Conservation (phyloP, 257 asterid species). For the Hygrophila difformis region DNA sequence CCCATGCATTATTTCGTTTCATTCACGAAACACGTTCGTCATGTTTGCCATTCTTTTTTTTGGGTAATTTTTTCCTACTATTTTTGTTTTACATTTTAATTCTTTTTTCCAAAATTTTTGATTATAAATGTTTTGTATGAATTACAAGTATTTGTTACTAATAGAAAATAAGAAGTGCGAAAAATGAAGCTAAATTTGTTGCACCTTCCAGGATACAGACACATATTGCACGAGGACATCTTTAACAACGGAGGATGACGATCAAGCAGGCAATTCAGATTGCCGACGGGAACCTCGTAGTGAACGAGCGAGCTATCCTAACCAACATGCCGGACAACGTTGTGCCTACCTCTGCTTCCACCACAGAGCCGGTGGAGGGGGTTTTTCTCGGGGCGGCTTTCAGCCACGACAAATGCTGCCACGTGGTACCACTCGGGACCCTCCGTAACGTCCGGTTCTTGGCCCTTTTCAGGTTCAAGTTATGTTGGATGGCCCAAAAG, state of each 20-base stretch:
- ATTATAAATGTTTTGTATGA: too few relatives aligned
- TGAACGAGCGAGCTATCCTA: slow-evolving; percentile 32
- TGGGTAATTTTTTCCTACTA: too few relatives aligned
- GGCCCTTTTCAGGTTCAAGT: slow-evolving; percentile 71
- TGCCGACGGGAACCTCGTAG: slow-evolving; percentile 33
- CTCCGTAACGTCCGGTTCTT: slow-evolving; percentile 55
- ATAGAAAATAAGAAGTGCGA: too few relatives aligned
- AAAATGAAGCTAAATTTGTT: too few relatives aligned
- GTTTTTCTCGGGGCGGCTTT: slow-evolving; percentile 39
- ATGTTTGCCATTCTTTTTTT: too few relatives aligned
- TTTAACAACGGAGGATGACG: slow-evolving; percentile 35
- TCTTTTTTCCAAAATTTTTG: too few relatives aligned
- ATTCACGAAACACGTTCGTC: too few relatives aligned
- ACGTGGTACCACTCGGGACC: slow-evolving; percentile 36
- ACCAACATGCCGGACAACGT: slow-evolving; percentile 39
- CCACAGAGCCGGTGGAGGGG: slow-evolving; percentile 29
- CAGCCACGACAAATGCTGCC: slow-evolving; percentile 31
- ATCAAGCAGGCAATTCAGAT: slow-evolving; percentile 39
- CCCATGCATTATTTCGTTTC: too few relatives aligned
- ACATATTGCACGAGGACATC: too few relatives aligned
- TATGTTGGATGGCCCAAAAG: slow-evolving; percentile 95
- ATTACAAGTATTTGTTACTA: too few relatives aligned
- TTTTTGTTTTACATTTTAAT: too few relatives aligned
- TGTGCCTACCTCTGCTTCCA: slow-evolving; percentile 36
- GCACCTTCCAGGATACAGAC: too few relatives aligned